These are phyloP conservation scores for Entrophospora sp. DNA, from an alignment of 192 early-diverging fungal species.

Conservation along the genomic window DNA sequence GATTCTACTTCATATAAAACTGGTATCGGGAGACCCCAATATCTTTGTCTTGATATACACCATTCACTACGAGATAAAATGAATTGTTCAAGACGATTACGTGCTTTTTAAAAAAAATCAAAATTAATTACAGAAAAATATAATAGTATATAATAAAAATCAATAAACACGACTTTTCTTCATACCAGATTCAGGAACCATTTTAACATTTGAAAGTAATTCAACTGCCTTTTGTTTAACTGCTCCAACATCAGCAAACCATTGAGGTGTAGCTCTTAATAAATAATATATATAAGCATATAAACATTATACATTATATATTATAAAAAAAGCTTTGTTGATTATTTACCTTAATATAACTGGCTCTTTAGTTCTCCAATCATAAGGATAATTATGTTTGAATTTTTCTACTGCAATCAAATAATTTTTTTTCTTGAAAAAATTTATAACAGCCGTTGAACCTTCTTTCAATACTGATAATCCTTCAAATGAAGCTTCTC, in stretches of 20 bases:
- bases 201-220: slow-evolving; percentile 42
- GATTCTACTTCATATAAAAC: slow-evolving; percentile 57
- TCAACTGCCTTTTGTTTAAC: slow-evolving; percentile 53
- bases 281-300: too few species aligned
- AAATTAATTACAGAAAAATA: neutral
- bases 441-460: slow-evolving; percentile 44
- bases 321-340: too few species aligned
- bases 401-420: slow-evolving; percentile 47
- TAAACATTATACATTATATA: too few species aligned
- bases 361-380: slow-evolving; percentile 77
- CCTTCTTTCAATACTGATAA: slow-evolving; percentile 53
- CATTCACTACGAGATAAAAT: slow-evolving; percentile 63
- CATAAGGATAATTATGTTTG: slow-evolving; percentile 72
- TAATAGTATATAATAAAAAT: neutral
- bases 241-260: slow-evolving; percentile 67
- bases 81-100: slow-evolving; percentile 53
- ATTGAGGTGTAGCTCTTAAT: slow-evolving; percentile 70
- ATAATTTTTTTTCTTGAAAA: slow-evolving; percentile 27
- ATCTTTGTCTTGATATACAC: slow-evolving; percentile 76
- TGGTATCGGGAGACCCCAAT: slow-evolving; percentile 78
- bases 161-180: neutral
- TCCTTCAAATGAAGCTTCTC: slow-evolving; percentile 43
- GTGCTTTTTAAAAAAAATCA: slow-evolving; percentile 1
- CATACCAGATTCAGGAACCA: slow-evolving; percentile 50
- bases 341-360: slow-evolving; percentile 60